Evolutionary conservation across 192 early-diverging fungal species (phyloP).

Genomic region (Paraglomus brasilianum): DNA sequence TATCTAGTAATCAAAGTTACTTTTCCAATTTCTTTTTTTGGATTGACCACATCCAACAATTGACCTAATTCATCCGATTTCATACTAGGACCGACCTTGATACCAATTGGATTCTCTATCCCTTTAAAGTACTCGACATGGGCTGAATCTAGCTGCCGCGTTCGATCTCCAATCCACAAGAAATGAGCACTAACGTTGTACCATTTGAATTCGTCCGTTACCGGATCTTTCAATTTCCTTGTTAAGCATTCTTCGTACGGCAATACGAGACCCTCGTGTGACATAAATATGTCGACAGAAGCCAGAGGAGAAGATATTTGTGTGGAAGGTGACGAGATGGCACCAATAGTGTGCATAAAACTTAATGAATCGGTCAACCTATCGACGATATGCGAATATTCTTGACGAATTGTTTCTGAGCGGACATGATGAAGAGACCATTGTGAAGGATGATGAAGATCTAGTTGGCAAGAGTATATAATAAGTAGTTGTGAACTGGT

Average conservation of each 20-base stretch:
- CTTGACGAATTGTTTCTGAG: slow-evolving; percentile 68
- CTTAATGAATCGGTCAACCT: slow-evolving; percentile 84
- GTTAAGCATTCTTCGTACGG: slow-evolving; percentile 93
- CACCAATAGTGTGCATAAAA: slow-evolving; percentile 95
- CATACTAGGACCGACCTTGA: slow-evolving; percentile 94
- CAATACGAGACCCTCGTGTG: slow-evolving; percentile 94
- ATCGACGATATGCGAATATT: slow-evolving; percentile 90
- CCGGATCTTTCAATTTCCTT: slow-evolving; percentile 53
- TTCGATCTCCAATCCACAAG: slow-evolving; percentile 98
- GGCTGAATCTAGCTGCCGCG: slow-evolving; percentile 89
- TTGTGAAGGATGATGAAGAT: slow-evolving; percentile 84
- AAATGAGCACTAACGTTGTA: slow-evolving; percentile 97
- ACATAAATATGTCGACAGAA: slow-evolving; percentile 89
- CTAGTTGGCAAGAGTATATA: slow-evolving; percentile 35
- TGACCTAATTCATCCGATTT: slow-evolving; percentile 81
- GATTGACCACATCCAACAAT: slow-evolving; percentile 85
- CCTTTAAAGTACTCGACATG: slow-evolving; percentile 98
- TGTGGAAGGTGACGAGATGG: slow-evolving; percentile 48
- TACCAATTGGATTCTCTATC: slow-evolving; percentile 94
- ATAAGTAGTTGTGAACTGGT: background rate
- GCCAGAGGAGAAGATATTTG: slow-evolving; percentile 48
- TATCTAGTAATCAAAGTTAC: slow-evolving; percentile 96
- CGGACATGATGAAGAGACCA: slow-evolving; percentile 93
- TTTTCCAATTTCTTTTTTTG: slow-evolving; percentile 82
- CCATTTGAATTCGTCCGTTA: slow-evolving; percentile 55